These are phyloP conservation scores for Penicillium daleae DNA, from an alignment of 495 filamentous ascomycete genomes.

Conservation along the genomic window DNA sequence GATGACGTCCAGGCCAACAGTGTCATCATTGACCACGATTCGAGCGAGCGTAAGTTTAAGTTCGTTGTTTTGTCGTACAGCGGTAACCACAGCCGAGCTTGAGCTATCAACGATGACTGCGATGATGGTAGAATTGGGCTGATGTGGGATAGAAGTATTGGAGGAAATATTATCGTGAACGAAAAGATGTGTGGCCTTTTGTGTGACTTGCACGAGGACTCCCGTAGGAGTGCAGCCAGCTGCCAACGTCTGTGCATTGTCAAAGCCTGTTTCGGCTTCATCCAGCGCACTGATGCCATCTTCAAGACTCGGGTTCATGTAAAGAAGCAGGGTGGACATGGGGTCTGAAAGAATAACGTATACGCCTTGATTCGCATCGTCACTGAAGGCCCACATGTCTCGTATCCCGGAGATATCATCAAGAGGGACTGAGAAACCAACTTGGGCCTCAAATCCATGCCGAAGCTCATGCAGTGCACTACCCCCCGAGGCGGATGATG, in stretches of 20 bases:
- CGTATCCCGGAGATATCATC: slow-evolving; percentile 40
- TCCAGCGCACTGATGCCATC: slow-evolving; percentile 46
- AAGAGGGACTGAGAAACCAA: slow-evolving; percentile 57
- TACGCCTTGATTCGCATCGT: slow-evolving; percentile 42
- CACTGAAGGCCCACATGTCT: slow-evolving; percentile 56
- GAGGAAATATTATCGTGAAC: slow-evolving; percentile 21
- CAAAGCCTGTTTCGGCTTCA: slow-evolving; percentile 50
- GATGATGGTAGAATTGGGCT: slow-evolving; percentile 23
- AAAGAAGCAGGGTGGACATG: slow-evolving; percentile 42
- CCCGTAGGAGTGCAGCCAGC: slow-evolving; percentile 44
- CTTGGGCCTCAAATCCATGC: slow-evolving; percentile 70
- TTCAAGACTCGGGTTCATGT: slow-evolving; percentile 34
- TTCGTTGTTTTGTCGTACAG: slow-evolving; percentile 28
- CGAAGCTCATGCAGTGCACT: slow-evolving; percentile 72
- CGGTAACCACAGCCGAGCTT: slow-evolving; percentile 32
- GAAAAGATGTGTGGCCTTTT: slow-evolving; percentile 48
- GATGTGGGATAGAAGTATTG: slow-evolving; percentile 27
- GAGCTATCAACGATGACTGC: slow-evolving; percentile 37
- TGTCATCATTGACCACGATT: slow-evolving; percentile 14
- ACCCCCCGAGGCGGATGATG: slow-evolving; percentile 43
- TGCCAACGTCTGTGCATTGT: slow-evolving; percentile 61
- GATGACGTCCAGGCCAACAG: slow-evolving; percentile 23
- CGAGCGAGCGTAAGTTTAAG: slow-evolving; percentile 30
- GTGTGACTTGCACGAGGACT: slow-evolving; percentile 60
- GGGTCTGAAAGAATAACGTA: slow-evolving; percentile 47